These are phyloP conservation scores for Wickerhamiella galacta DNA, from an alignment of 805 yeast species.

Conservation along the genomic window DNA sequence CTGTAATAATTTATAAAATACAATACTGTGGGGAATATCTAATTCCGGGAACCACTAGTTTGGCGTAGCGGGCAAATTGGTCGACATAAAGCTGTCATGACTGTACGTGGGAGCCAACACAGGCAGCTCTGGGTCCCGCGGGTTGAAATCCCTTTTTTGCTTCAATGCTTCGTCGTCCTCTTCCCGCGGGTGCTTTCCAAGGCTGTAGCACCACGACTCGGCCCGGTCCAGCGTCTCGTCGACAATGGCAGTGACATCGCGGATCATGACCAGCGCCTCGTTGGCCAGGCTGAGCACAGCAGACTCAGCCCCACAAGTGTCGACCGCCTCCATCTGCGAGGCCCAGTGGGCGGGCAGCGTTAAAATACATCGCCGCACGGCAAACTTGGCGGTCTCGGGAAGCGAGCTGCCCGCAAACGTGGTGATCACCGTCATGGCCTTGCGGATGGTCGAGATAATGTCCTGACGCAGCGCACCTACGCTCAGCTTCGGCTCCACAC, in stretches of 20 bases:
- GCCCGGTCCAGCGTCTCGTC: conserved; percentile 74
- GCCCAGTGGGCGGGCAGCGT: conserved; percentile 66
- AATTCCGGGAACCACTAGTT: too few relatives aligned
- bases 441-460: conserved; percentile 74
- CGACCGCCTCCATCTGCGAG: conserved; percentile 18
- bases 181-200: conserved; percentile 16
- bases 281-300: conserved; percentile 67
- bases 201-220: conserved; percentile 49
- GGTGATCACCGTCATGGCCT: conserved; percentile 71
- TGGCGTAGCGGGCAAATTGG: too few relatives aligned
- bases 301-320: conserved; percentile 31
- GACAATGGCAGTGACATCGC: conserved; percentile 66
- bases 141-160: not conserved
- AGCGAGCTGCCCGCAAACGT: conserved; percentile 62
- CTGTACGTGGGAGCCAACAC: too few relatives aligned
- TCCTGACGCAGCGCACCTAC: conserved; percentile 46
- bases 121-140: conserved; percentile 1
- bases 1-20: too few relatives aligned
- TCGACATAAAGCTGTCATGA: too few relatives aligned
- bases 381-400: conserved; percentile 63
- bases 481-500: conserved; percentile 15
- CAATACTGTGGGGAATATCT: too few relatives aligned
- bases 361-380: conserved; percentile 64
- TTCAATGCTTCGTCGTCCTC: conserved; percentile 5
- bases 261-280: conserved; percentile 77